Base-by-base conservation (phyloP, 2,329 filamentous ascomycete species). In the Teratosphaeria viscida region DNA sequence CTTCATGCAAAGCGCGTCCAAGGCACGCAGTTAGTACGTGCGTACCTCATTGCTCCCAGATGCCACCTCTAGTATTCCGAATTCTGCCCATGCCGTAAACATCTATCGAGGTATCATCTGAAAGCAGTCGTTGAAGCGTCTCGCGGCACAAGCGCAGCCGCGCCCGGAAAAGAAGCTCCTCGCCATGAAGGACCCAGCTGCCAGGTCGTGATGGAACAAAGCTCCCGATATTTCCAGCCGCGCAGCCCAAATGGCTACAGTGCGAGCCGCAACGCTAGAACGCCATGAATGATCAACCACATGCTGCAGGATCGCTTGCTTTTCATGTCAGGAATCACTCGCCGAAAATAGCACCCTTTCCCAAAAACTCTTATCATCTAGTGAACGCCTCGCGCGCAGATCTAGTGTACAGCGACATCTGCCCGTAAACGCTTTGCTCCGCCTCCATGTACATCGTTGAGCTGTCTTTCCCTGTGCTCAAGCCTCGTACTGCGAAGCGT, bases 191-290 rank as follows among this genome's bases (percentile, higher is more conserved):
- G 43, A 49, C 43, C 16, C 43, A 49, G 43, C 27, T 37, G 27
- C 53, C 53, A 54, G 53, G 53, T 54, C 53, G 53, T 37, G 53
- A 54, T 54, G 53, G 53, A 27, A 54, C 27, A 54, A 37, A 54
- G 34, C 34, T 54, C 11, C 27, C 34, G 26, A 54, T 19, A 32
- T 54, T 34, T 32, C 53, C 27, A 54, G 34, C 27, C 53, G 27
- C n/a, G 53, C 52, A 53, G 29, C 27, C 34, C 14, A 19, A 54
- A 37, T 29, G n/a, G 43, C 43, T 19, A 26, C 43, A 49, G 43
- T 49, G 43, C 43, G 43, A 49, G 43, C 43, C 43, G 43, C 43
- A 54, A 54, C 53, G 53, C 53, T 37, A 54, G 53, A 54, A 32
- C 27, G 53, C 34, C 53, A 49, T 49, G 43, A 49, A 49, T 54